Evolutionary conservation across 2,329 filamentous ascomycete species (phyloP), one percentile per base, ranked within the genome.

Genomic region (Diaporthe capsici): DNA sequence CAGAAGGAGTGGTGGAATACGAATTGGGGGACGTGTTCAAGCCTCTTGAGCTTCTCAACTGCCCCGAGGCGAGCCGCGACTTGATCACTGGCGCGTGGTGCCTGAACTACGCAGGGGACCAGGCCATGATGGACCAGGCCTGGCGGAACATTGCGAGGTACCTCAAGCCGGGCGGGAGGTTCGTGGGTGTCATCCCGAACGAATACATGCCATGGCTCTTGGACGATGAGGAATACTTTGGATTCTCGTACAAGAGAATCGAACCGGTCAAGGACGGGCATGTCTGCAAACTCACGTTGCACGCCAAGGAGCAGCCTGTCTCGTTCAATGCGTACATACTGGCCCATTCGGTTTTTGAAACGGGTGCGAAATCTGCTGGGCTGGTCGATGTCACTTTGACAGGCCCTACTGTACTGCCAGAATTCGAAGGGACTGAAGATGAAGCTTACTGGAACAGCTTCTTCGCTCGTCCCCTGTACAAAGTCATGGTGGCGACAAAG

Each of bases 221-320:
- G 22, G 65, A 68, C 2, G 65, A 68, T 37, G 47, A 53, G 31
- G 5, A 1, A 2, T 68, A 53, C 10, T 68, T 28, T 4, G 65
- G 9, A 15, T 68, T 68, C 47, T 68, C 65, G 6, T 42, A 53
- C 47, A 68, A 28, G 31, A 68, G n/a, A 9, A 17, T 68, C 31
- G 47, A 68, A 7, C 1, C 12, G 13, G 31, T 68, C 31, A 49
- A 53, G n/a, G 31, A 34, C n/a, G 65, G 65, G 2, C 13, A 68
- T 25, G 15, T 53, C 31, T 39, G 65, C 13, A 68, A 25, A 34
- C 65, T 68, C 47, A 68, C 65, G 12, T 12, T 68, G 22, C 63
- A 68, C 22, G 47, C 63, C 47, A 53, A 68, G 65, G 31, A 68
- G 31, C 65, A 68, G 34, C 65, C 65, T 7, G 65, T 68, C 47